phyloP scores from a whole-genome alignment of 306 rosid genomes.

The Vigna reflexopilosa region DNA sequence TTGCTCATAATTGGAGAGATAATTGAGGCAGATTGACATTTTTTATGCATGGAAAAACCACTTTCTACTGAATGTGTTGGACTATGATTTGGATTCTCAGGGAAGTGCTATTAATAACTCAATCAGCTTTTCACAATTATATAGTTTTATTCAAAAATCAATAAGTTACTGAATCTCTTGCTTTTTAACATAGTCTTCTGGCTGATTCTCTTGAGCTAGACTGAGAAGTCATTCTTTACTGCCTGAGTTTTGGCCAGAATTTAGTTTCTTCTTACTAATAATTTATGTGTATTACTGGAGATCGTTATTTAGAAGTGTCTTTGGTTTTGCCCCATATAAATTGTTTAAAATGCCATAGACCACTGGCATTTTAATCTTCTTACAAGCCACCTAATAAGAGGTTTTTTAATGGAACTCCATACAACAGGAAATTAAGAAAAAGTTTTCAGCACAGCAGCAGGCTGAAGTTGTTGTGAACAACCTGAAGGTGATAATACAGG shows the following conservation, averaged over 20 bases:
- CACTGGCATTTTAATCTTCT: slow-evolving; percentile 33
- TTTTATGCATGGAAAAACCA: slow-evolving; percentile 63
- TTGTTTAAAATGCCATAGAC: not conserved
- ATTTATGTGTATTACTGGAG: slow-evolving; percentile 28
- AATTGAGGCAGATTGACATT: slow-evolving; percentile 70
- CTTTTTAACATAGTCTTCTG: slow-evolving; percentile 12
- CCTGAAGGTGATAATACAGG: slow-evolving; percentile 59
- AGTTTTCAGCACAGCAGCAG: slow-evolving; percentile 72
- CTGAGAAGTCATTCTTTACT: slow-evolving; percentile 34
- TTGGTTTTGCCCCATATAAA: slow-evolving; percentile 27
- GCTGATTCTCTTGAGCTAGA: slow-evolving; percentile 13
- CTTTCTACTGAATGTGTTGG: slow-evolving; percentile 57
- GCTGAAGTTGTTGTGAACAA: slow-evolving; percentile 73
- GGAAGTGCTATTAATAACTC: slow-evolving; percentile 56
- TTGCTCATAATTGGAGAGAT: slow-evolving; percentile 51
- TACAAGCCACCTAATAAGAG: slow-evolving; percentile 33
- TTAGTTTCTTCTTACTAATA: slow-evolving; percentile 8
- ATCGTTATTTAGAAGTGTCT: not conserved
- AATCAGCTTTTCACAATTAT: slow-evolving; percentile 10
- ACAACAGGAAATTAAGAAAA: slow-evolving; percentile 80
- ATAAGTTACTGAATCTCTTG: slow-evolving; percentile 5
- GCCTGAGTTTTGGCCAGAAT: slow-evolving; percentile 10
- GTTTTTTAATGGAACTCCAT: slow-evolving; percentile 30
- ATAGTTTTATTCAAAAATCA: slow-evolving; percentile 30
- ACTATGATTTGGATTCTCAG: slow-evolving; percentile 51